phyloP scores from a whole-genome alignment of 2,329 filamentous ascomycete species.

The Colletotrichum liaoningense region DNA sequence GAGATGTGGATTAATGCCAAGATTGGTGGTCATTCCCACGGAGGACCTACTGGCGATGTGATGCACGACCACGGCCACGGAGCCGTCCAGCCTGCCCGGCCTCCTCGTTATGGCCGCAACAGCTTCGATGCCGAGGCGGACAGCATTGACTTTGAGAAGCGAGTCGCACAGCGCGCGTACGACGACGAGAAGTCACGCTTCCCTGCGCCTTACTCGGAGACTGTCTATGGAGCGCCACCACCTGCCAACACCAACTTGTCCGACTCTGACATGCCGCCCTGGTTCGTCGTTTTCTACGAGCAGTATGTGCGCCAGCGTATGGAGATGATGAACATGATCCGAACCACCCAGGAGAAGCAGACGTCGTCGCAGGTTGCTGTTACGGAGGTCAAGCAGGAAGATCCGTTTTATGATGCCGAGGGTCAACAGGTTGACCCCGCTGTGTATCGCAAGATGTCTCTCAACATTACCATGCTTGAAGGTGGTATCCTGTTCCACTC shows the following conservation, averaged over 20 bases:
- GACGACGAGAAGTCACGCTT: slow-evolving; percentile 49
- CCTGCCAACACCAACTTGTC: slow-evolving; percentile 41
- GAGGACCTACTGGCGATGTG: slow-evolving; percentile 60
- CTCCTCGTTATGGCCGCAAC: slow-evolving; percentile 43
- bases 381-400: slow-evolving; percentile 40
- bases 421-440: slow-evolving; percentile 56
- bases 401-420: slow-evolving; percentile 56
- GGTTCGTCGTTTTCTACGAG: slow-evolving; percentile 73
- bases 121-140: slow-evolving; percentile 48
- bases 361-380: slow-evolving; percentile 46
- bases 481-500: slow-evolving; percentile 84
- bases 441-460: slow-evolving; percentile 70
- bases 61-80: slow-evolving; percentile 23
- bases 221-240: slow-evolving; percentile 39
- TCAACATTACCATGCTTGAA: slow-evolving; percentile 81
- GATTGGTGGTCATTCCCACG: slow-evolving; percentile 69
- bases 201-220: slow-evolving; percentile 34
- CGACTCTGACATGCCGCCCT: slow-evolving; percentile 65
- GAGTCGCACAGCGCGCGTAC: slow-evolving; percentile 52
- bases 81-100: slow-evolving; percentile 42
- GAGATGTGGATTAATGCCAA: slow-evolving; percentile 72
- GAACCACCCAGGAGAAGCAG: slow-evolving; percentile 46
- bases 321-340: slow-evolving; percentile 67
- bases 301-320: slow-evolving; percentile 71
- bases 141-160: slow-evolving; percentile 51